Conservation (phyloP, 2,329 filamentous ascomycete species). For the Xylaria sp. region DNA sequence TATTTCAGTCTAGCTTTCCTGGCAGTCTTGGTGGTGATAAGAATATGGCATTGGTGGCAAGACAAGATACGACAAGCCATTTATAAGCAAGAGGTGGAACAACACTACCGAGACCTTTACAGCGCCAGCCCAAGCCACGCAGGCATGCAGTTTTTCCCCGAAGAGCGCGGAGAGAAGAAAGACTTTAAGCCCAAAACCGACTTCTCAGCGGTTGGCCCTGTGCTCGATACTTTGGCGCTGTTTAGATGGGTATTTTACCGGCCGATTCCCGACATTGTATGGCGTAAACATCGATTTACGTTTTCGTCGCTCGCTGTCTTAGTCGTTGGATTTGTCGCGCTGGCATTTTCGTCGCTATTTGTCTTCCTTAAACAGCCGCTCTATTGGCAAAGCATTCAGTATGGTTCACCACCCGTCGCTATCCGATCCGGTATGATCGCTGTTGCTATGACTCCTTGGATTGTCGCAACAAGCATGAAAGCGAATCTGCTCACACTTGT, state of each 20-base stretch:
- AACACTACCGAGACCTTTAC: constrained; percentile 68
- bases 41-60: constrained; percentile 89
- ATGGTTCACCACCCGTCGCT: constrained; percentile 87
- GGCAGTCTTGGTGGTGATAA: constrained; percentile 71
- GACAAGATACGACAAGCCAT: constrained; percentile 92
- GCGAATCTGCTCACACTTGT: constrained; percentile 85
- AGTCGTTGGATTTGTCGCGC: constrained; percentile 71
- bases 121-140: constrained; percentile 61
- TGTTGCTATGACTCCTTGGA: constrained; percentile 92
- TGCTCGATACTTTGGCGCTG: constrained; percentile 84
- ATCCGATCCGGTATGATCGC: constrained; percentile 91
- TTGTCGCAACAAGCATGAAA: constrained; percentile 89
- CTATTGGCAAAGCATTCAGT: constrained; percentile 87
- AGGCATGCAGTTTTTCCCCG: constrained; percentile 80
- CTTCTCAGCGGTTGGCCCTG: constrained; percentile 75
- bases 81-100: constrained; percentile 82
- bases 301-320: constrained; percentile 84
- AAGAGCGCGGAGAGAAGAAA: constrained; percentile 66
- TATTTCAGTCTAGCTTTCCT: constrained; percentile 84
- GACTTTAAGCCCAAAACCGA: constrained; percentile 74
- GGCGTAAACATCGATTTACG: constrained; percentile 75
- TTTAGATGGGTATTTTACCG: constrained; percentile 91
- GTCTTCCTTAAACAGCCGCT: constrained; percentile 88
- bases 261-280: constrained; percentile 78
- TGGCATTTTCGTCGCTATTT: constrained; percentile 81